Conservation (phyloP, 257 asterid genomes). For the Verbascum thapsus region DNA sequence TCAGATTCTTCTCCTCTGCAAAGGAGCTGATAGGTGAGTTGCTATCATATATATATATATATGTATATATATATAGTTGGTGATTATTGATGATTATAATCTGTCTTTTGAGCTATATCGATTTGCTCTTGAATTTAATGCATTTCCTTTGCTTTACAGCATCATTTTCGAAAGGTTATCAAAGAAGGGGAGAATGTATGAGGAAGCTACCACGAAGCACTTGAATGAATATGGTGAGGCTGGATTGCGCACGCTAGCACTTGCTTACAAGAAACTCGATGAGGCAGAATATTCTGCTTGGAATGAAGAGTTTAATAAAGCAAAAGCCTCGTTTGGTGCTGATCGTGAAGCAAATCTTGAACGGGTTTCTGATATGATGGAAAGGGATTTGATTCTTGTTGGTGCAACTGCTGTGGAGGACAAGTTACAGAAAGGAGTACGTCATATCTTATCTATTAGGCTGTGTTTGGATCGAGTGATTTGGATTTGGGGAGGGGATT, state of each 20-base stretch:
- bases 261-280: conserved; percentile 86
- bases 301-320: conserved; percentile 83
- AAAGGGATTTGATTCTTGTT: conserved; percentile 83
- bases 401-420: conserved; percentile 99
- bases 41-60: conserved; percentile 22
- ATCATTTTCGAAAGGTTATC: conserved; percentile 92
- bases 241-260: conserved; percentile 92
- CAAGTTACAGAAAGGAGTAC: conserved; percentile 97
- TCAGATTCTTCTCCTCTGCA: conserved; percentile 82
- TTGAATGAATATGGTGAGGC: conserved; percentile 93
- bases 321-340: conserved; percentile 74
- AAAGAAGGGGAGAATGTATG: conserved; percentile 62
- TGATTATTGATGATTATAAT: not conserved
- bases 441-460: conserved; percentile 24
- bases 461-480: too few species aligned
- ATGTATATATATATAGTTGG: conserved; percentile 1
- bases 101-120: conserved; percentile 10
- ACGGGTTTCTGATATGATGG: conserved; percentile 81
- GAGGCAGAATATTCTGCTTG: conserved; percentile 76
- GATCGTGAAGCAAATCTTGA: conserved; percentile 91
- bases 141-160: conserved; percentile 52
- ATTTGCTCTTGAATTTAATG: conserved; percentile 28
- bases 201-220: conserved; percentile 78
- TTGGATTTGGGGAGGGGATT: too few species aligned
- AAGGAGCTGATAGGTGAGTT: conserved; percentile 92